Percentiles rank a stretch among this genome's conserved stretches.
phyloP scores from a whole-genome alignment of 2,329 filamentous ascomycete species.

The Sclerotinia minor region DNA sequence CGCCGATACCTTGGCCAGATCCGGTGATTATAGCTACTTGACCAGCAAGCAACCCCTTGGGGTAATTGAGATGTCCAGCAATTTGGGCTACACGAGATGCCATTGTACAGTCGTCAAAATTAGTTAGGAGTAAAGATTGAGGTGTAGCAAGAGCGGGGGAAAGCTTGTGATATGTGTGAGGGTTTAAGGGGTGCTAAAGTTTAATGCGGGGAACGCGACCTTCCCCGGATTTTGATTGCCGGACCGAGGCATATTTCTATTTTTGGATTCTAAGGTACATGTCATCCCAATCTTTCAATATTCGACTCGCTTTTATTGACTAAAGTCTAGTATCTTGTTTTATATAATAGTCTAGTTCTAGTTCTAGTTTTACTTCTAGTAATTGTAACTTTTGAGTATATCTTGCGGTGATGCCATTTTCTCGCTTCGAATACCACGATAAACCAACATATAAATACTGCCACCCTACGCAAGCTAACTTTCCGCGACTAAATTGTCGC shows the following conservation, averaged over 20 bases:
- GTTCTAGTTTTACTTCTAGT: neutral
- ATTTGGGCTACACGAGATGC: slow-evolving; percentile 66
- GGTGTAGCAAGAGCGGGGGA: neutral
- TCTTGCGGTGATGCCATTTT: neutral
- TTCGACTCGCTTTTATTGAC: no score
- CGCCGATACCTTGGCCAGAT: slow-evolving; percentile 83
- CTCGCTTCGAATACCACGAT: neutral
- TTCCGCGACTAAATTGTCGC: neutral
- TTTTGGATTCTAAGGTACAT: slow-evolving; percentile 1
- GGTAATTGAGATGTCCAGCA: slow-evolving; percentile 77
- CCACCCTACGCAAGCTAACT: no score
- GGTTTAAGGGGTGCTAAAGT: neutral
- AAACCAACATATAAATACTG: neutral
- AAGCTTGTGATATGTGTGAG: neutral
- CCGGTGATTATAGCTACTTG: slow-evolving; percentile 89
- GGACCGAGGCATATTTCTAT: slow-evolving; percentile 13
- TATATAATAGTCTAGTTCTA: neutral
- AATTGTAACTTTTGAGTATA: neutral
- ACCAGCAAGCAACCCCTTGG: slow-evolving; percentile 72
- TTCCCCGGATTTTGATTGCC: slow-evolving; percentile 13
- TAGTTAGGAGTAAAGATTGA: neutral
- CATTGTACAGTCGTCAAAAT: slow-evolving; percentile 30
- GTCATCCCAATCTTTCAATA: neutral
- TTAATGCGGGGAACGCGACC: neutral
- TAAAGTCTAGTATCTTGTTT: neutral